Percentiles rank a stretch among this genome's conserved stretches.
phyloP scores from a whole-genome alignment of 1,284 basidiomycete species.

The Calocybe gambosa region DNA sequence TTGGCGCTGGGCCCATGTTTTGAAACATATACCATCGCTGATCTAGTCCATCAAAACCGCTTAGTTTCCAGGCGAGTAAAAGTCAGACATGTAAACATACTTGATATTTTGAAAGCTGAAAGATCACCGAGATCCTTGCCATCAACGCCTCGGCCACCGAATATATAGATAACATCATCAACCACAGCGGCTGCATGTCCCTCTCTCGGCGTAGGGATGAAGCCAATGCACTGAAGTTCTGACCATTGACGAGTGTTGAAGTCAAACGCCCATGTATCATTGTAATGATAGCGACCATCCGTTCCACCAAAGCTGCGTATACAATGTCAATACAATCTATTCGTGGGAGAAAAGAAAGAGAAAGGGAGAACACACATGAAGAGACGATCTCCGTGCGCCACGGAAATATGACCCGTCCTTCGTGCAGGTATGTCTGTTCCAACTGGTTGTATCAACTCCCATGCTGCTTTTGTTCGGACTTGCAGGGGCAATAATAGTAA shows the following conservation, averaged over 20 bases:
- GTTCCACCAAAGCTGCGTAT: conserved; percentile 89
- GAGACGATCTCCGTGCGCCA: conserved; percentile 83
- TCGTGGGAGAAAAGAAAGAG: conserved; percentile 12
- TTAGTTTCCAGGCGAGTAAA: conserved; percentile 2
- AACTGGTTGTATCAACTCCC: conserved; percentile 74
- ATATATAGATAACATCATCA: conserved; percentile 97
- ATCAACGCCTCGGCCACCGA: conserved; percentile 95
- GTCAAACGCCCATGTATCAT: conserved; percentile 98
- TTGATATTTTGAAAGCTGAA: conserved; percentile 94
- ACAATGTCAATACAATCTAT: conserved; percentile 11
- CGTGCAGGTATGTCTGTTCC: conserved; percentile 69
- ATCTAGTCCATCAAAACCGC: conserved; percentile 32
- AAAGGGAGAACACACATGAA: conserved; percentile 59
- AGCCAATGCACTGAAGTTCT: conserved; percentile 95
- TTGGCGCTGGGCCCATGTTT: conserved; percentile 96
- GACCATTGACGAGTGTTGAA: conserved; percentile 80
- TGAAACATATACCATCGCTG: conserved; percentile 98
- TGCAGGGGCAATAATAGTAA: conserved; percentile 7
- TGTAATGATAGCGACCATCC: conserved; percentile 98
- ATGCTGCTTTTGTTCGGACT: conserved; percentile 71
- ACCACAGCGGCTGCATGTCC: conserved; percentile 96
- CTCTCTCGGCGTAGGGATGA: conserved; percentile 93
- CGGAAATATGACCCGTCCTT: conserved; percentile 90
- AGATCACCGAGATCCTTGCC: conserved; percentile 95
- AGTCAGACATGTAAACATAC: conserved; percentile 35